A percentile compares a stretch with the other conserved stretches of the same genome.
These are phyloP conservation scores for Colletotrichum musicola DNA, from an alignment of 2,329 filamentous ascomycete species.

Conservation along the genomic window DNA sequence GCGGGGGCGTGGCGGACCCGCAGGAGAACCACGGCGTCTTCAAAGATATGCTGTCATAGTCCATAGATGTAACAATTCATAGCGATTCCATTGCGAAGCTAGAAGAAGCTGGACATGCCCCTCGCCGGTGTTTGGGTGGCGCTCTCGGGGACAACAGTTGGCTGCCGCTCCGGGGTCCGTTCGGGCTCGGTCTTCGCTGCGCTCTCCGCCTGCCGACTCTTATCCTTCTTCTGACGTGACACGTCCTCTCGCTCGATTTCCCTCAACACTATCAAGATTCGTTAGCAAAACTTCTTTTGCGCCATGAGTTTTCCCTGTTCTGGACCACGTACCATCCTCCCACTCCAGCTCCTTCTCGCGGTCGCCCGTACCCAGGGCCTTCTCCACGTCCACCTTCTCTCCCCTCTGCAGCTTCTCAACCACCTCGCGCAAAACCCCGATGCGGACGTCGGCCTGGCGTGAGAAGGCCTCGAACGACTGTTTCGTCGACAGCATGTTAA, in stretches of 20 bases:
- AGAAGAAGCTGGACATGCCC: constrained; percentile 65
- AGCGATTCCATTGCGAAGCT: constrained; percentile 45
- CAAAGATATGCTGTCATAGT: constrained; percentile 71
- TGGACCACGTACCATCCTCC: constrained; percentile 77
- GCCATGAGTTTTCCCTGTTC: neutral
- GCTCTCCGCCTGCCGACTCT: constrained; percentile 43
- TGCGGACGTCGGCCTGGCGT: constrained; percentile 82
- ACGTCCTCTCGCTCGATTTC: constrained; percentile 75
- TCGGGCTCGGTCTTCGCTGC: constrained; percentile 41
- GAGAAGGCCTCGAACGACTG: constrained; percentile 80
- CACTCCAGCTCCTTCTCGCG: constrained; percentile 82
- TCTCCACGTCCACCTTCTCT: constrained; percentile 87
- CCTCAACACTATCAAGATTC: constrained; percentile 65
- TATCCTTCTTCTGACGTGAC: constrained; percentile 60
- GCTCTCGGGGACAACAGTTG: constrained; percentile 28
- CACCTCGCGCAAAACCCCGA: constrained; percentile 81
- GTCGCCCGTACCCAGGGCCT: constrained; percentile 83
- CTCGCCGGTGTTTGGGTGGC: constrained; percentile 40
- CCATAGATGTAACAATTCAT: constrained; percentile 37
- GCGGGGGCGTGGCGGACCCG: neutral
- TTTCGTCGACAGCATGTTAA: constrained; percentile 87
- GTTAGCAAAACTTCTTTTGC: constrained; percentile 36
- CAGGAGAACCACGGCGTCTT: constrained; percentile 55
- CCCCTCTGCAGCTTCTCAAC: constrained; percentile 77
- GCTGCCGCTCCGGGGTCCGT: constrained; percentile 39